A percentile compares a stretch with the other conserved stretches of the same genome.
Conservation (phyloP, 2,329 filamentous ascomycete species). For the Colletotrichum chrysophilum region DNA sequence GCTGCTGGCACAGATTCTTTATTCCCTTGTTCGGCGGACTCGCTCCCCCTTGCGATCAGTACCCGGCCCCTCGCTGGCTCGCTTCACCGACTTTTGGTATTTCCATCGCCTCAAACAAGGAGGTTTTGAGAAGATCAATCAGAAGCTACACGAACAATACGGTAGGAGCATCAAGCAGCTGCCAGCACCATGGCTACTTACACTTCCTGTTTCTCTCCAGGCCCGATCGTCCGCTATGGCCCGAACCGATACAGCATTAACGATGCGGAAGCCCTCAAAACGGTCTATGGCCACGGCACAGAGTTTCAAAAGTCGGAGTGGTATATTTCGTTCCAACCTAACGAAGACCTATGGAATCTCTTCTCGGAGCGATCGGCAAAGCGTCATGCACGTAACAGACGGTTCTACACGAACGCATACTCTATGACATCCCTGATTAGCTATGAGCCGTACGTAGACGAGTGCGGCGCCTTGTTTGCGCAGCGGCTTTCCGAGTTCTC, state of each 20-base stretch:
- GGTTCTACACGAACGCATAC: slow-evolving; percentile 49
- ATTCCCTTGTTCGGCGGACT: background rate
- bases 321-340: slow-evolving; percentile 29
- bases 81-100: slow-evolving; percentile 35
- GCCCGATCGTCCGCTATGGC: slow-evolving; percentile 48
- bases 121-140: slow-evolving; percentile 31
- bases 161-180: slow-evolving; percentile 21
- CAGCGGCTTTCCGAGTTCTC: slow-evolving; percentile 43
- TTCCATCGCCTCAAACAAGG: slow-evolving; percentile 27
- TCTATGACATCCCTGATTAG: slow-evolving; percentile 51
- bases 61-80: slow-evolving; percentile 29
- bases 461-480: slow-evolving; percentile 46
- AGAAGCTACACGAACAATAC: slow-evolving; percentile 32
- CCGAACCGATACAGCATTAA: slow-evolving; percentile 53
- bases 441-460: slow-evolving; percentile 55
- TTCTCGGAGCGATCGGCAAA: slow-evolving; percentile 39
- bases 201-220: slow-evolving; percentile 18
- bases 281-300: slow-evolving; percentile 34
- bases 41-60: slow-evolving; percentile 29
- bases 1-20: background rate
- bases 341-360: slow-evolving; percentile 27
- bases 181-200: background rate
- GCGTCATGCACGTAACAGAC: slow-evolving; percentile 40
- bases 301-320: slow-evolving; percentile 40
- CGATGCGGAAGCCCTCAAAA: slow-evolving; percentile 42